Percentiles rank a stretch among this genome's conserved stretches.
Conservation (phyloP, 2,329 filamentous ascomycete species). For the Aspergillus neoniger region DNA sequence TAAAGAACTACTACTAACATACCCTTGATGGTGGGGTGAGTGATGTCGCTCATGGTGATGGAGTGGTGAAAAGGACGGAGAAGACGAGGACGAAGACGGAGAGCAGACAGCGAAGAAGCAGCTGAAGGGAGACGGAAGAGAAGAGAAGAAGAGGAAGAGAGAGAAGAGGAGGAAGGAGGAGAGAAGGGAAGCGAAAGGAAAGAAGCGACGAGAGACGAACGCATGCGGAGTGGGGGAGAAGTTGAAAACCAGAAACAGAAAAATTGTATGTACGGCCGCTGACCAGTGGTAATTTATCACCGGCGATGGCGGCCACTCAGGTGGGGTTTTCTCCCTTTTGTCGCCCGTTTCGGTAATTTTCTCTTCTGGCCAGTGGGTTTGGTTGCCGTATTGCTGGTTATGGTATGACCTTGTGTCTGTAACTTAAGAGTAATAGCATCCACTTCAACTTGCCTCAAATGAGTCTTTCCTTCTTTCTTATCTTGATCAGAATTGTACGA, state of each 20-base stretch:
- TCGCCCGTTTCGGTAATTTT: slow-evolving; percentile 7
- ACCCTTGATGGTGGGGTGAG: slow-evolving; percentile 77
- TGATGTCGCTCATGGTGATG: slow-evolving; percentile 67
- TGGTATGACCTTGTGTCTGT: background rate
- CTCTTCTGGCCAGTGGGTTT: background rate
- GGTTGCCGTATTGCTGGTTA: background rate
- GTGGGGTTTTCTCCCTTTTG: slow-evolving; percentile 10
- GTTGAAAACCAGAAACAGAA: slow-evolving; percentile 10
- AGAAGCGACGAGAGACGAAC: slow-evolving; percentile 19
- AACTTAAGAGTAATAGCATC: background rate
- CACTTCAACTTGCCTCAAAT: background rate
- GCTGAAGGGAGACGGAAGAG: slow-evolving; percentile 24
- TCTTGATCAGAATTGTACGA: background rate
- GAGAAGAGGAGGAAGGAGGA: slow-evolving; percentile 18
- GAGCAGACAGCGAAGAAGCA: slow-evolving; percentile 22
- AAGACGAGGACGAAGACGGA: slow-evolving; percentile 16
- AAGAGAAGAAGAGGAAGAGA: slow-evolving; percentile 27
- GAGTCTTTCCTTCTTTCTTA: background rate
- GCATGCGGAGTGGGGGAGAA: slow-evolving; percentile 25
- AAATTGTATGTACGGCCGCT: slow-evolving; percentile 9
- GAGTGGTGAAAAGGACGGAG: slow-evolving; percentile 23
- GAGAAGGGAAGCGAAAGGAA: slow-evolving; percentile 16
- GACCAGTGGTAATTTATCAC: slow-evolving; percentile 7
- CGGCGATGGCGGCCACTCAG: background rate
- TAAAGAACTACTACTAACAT: slow-evolving; percentile 32